Base-by-base conservation (phyloP, 768 basidiomycete genomes). In the Hebeloma cylindrosporum region DNA sequence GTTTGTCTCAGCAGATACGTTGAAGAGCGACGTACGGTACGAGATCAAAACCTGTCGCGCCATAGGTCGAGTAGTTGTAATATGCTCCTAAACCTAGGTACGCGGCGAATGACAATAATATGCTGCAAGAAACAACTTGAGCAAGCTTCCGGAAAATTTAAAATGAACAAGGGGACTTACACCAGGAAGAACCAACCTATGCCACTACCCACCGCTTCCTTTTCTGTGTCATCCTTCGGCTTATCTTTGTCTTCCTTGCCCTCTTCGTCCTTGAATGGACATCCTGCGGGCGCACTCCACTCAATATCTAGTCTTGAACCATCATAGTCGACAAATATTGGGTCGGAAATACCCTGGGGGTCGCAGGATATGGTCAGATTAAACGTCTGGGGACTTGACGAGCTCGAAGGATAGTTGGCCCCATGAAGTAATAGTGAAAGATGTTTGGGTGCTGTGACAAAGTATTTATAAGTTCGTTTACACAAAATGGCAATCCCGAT, bases 141-240 rank as follows among this genome's bases (percentile, higher is more conserved):
- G 18, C 22, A 18, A 14, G 9, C 23, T 7, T 21, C 18, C 5
- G 45, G n/a, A 18, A 40, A 37, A 29, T 5, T 14, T 13, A 21
- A 18, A 8, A 35, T n/a, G n/a, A 31, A 36, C 32, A 30, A 40
- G 6, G 22, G 14, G 11, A 64, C 88, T 63, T 63, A 88, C 89
- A 91, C 70, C 22, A 91, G 70, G 72, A 93, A 88, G 71, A 93
- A 93, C 77, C 87, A 92, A 3, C 88, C 85, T n/a, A 94, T 68
- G 17, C 85, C 88, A 62, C 83, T 88, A 3, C 83, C 85, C 18
- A 79, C 74, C 37, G 56, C 66, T 51, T 73, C 65, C 30, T 65
- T 62, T 2, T 70, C 25, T 35, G 22, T 43, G 16, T 47, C 61
- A 28, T 64, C 62, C 22, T 58, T 37, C 7, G 60, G 60, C 18